Base-by-base conservation (phyloP, 1,284 basidiomycete species). In the Coniferiporia weirii region DNA sequence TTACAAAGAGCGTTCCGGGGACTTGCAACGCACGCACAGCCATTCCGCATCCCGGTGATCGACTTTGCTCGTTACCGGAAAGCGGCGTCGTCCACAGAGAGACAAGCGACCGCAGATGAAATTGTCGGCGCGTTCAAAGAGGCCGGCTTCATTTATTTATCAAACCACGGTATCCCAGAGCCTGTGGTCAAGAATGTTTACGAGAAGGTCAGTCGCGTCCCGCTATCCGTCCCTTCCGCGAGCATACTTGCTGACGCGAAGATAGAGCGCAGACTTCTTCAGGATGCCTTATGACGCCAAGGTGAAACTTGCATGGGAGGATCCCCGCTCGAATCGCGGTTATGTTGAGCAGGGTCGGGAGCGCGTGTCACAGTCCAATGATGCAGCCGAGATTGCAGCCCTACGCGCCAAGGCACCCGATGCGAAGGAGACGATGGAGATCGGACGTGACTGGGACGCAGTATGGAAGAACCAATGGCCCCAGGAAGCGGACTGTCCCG, bases 401-500 rank as follows among this genome's bases (percentile, higher is more conserved):
- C 74, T 93, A 17, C 85, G 91, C 22, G 75, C 75, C 55, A 82
- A 81, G 63, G 82, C 90, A 0, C 91, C 91, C 0, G 89, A 92
- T 68, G 84, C 74, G 71, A 93, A 93, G 70, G 91, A 93, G 70
- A 78, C 82, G 13, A 91, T 93, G 83, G 91, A 94, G 70, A 92
- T 93, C 57, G 90, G 91, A 19, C 78, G 86, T 32, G 89, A 93
- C 62, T 88, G 84, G 83, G 89, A 89, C 64, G 75, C 79, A 34
- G 76, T 71, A 36, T 89, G 83, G 85, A 84, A 79, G 70, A 94
- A 94, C 70, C 79, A 79, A 64, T 94, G 92, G 91, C 91, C 89
- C 1, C 70, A 75, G 50, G 84, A 90, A 65, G 65, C 61, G 1
- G 80, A 85, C 54, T 81, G 74, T 2, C 87, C 89, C 0, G 75